Percentiles rank a stretch among this genome's conserved stretches.
Evolutionary conservation across 2,329 filamentous ascomycete genomes (phyloP).

Genomic region (Cercospora beticola): DNA sequence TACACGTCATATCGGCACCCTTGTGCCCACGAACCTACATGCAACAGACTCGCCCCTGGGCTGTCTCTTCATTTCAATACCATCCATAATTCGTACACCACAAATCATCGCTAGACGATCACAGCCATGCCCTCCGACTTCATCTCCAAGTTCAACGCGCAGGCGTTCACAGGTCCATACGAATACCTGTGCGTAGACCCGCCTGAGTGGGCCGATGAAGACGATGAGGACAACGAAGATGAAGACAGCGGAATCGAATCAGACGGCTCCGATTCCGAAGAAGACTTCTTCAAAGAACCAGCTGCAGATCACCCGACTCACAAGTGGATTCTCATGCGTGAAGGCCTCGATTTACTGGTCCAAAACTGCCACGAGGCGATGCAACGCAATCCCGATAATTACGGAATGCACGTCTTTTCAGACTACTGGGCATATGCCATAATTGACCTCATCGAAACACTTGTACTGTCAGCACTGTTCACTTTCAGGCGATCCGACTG

Average conservation of each 20-base stretch:
- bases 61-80: not conserved
- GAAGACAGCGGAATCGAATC: not conserved
- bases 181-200: constrained; percentile 9
- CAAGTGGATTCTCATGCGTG: constrained; percentile 15
- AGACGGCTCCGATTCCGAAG: not conserved
- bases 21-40: not conserved
- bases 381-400: constrained; percentile 25
- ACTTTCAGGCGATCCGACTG: not conserved
- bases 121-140: not conserved
- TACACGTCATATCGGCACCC: not conserved
- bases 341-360: not conserved
- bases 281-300: not conserved
- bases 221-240: not conserved
- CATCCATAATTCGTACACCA: not conserved
- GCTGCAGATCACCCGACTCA: constrained; percentile 17
- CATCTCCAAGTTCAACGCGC: constrained; percentile 12
- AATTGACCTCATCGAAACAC: constrained; percentile 8
- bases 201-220: constrained; percentile 1
- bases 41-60: no score
- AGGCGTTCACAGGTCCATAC: constrained; percentile 9
- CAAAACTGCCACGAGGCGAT: not conserved
- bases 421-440: constrained; percentile 11
- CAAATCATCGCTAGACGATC: not conserved
- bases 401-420: constrained; percentile 10
- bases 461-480: not conserved